Evolutionary conservation across 2,329 filamentous ascomycete genomes (phyloP).

Genomic region (Sclerotiophoma versabilis): DNA sequence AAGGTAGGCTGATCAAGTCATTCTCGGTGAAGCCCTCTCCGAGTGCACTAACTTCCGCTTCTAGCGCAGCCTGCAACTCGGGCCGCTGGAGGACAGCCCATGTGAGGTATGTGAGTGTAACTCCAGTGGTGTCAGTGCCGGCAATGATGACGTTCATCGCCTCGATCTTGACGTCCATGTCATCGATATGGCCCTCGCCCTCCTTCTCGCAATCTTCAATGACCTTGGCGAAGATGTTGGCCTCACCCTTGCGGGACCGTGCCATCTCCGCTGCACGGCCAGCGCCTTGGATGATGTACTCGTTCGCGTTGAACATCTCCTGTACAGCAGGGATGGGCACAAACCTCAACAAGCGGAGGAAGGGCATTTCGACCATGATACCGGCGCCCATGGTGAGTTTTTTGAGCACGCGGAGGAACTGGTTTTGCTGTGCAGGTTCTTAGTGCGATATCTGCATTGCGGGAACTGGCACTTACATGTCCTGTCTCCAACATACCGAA

Average conservation of each 20-base stretch:
- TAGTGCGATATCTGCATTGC: neutral
- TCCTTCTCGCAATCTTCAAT: conserved; percentile 42
- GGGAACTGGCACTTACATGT: conserved; percentile 32
- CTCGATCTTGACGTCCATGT: conserved; percentile 44
- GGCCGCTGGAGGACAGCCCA: conserved; percentile 42
- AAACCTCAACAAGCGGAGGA: conserved; percentile 43
- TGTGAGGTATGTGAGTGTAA: conserved; percentile 45
- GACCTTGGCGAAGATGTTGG: conserved; percentile 45
- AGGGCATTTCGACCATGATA: conserved; percentile 47
- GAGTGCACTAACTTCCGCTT: conserved; percentile 31
- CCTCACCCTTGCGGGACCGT: conserved; percentile 36
- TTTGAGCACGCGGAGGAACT: conserved; percentile 48
- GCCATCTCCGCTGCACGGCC: conserved; percentile 42
- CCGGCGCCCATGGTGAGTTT: conserved; percentile 46
- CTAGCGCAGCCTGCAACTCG: conserved; percentile 27
- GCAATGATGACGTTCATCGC: conserved; percentile 46
- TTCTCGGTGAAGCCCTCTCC: conserved; percentile 33
- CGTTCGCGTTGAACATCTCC: conserved; percentile 47
- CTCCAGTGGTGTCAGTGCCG: conserved; percentile 46
- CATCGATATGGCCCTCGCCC: conserved; percentile 37
- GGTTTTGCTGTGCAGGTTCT: conserved; percentile 21
- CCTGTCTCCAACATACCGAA: conserved; percentile 51
- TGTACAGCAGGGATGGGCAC: conserved; percentile 39
- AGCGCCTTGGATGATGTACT: conserved; percentile 41
- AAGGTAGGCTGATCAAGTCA: conserved; percentile 42